These are phyloP conservation scores for Erodium moschatum DNA, from an alignment of 441 rosid species.

Conservation along the genomic window DNA sequence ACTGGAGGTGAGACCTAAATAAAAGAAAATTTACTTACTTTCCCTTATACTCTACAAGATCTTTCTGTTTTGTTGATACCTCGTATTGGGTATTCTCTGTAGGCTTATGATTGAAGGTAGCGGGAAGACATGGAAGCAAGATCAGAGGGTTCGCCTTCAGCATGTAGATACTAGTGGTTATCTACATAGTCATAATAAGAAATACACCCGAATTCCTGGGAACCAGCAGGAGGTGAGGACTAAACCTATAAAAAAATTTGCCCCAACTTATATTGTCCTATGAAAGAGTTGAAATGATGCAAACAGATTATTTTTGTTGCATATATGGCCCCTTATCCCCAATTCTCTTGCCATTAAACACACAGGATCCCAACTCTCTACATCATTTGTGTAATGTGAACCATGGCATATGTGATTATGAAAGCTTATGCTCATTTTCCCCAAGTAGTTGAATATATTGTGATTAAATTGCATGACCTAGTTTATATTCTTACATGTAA, in stretches of 20 bases:
- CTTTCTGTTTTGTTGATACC: conserved; percentile 14
- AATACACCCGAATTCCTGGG: conserved; percentile 85
- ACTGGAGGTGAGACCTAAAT: conserved; percentile 48
- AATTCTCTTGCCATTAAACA: background rate
- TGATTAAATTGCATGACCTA: background rate
- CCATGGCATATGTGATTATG: no score
- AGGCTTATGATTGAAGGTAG: conserved; percentile 81
- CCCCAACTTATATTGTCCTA: background rate
- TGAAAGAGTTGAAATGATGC: background rate
- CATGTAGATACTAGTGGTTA: conserved; percentile 89
- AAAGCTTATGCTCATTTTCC: no score
- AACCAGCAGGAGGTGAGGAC: conserved; percentile 94
- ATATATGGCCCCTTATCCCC: background rate
- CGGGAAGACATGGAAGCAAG: conserved; percentile 90
- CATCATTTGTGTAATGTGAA: background rate
- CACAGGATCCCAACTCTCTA: background rate
- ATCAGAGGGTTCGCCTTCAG: conserved; percentile 79
- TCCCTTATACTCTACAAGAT: background rate
- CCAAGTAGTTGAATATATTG: background rate
- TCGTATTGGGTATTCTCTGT: conserved; percentile 10
- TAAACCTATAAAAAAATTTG: background rate
- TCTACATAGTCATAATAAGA: conserved; percentile 93
- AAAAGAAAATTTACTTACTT: background rate
- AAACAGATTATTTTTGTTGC: background rate
- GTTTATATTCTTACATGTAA: background rate